Evolutionary conservation across 805 yeast genomes (phyloP).

Genomic region (Zygosaccharomyces rouxii): DNA sequence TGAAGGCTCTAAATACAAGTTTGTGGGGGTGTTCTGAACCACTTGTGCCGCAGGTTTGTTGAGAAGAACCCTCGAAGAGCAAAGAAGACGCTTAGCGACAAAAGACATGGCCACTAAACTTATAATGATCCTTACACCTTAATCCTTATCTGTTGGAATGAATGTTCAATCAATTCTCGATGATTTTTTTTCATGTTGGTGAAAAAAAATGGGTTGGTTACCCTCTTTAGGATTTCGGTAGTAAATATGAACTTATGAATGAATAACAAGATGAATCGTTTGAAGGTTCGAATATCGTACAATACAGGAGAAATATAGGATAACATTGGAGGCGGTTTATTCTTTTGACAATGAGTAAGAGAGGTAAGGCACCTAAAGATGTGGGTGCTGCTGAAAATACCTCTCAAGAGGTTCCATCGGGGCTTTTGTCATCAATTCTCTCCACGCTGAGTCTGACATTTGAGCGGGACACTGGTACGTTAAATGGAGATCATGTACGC

Average conservation of each 20-base stretch:
- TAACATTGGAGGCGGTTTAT: constrained; percentile 18
- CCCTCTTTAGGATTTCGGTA: background rate
- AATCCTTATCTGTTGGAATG: too few relatives aligned
- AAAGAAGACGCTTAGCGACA: background rate
- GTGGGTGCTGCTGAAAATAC: constrained; percentile 28
- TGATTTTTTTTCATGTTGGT: background rate
- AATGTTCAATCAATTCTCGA: background rate
- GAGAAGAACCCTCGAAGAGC: background rate
- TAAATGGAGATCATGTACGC: constrained; percentile 54
- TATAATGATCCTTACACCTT: background rate
- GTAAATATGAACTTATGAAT: background rate
- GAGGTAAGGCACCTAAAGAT: constrained; percentile 29
- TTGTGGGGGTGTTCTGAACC: constrained; percentile 3
- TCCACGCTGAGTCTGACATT: constrained; percentile 49
- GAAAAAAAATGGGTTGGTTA: background rate
- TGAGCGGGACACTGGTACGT: constrained; percentile 54
- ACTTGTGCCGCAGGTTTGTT: constrained; percentile 2
- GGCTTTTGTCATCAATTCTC: constrained; percentile 47
- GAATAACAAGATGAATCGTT: background rate
- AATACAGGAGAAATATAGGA: background rate
- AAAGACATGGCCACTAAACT: background rate
- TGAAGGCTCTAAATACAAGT: constrained; percentile 55
- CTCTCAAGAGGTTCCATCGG: constrained; percentile 36
- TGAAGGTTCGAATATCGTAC: background rate
- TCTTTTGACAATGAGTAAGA: constrained; percentile 17